A percentile compares a stretch with the other conserved stretches of the same genome.
phyloP scores from a whole-genome alignment of 306 rosid species.

The Citrullus mucosospermus region DNA sequence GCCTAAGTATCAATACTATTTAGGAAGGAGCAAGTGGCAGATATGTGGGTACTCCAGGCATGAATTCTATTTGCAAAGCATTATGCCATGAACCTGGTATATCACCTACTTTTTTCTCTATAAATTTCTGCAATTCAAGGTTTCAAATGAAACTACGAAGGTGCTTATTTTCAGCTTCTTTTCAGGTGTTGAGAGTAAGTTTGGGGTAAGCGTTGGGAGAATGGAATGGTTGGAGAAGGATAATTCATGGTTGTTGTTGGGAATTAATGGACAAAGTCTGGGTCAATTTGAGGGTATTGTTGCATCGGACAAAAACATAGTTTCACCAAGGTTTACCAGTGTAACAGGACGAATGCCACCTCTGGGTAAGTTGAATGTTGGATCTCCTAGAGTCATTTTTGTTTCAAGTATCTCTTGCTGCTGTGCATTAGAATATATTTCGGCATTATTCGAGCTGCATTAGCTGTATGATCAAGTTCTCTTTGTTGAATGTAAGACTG shows the following conservation, averaged over 20 bases:
- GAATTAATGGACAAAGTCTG: constrained; percentile 51
- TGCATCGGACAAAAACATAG: constrained; percentile 73
- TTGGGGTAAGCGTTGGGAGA: constrained; percentile 48
- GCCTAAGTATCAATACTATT: constrained; percentile 27
- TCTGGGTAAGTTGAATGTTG: constrained; percentile 40
- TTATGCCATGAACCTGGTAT: constrained; percentile 64
- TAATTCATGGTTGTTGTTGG: constrained; percentile 58
- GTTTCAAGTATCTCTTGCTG: neutral
- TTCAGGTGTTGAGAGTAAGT: constrained; percentile 76
- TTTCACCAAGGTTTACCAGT: constrained; percentile 45
- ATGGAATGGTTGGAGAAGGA: constrained; percentile 65
- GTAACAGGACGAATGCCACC: constrained; percentile 57
- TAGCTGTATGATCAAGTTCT: neutral
- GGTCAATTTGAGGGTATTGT: constrained; percentile 77
- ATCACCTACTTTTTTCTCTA: constrained; percentile 13
- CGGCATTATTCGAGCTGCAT: neutral
- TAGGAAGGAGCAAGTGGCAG: constrained; percentile 58
- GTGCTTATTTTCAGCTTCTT: constrained; percentile 9
- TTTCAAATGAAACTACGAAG: constrained; percentile 8
- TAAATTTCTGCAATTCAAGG: constrained; percentile 3
- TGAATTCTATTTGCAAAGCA: constrained; percentile 86
- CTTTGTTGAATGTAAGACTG: neutral
- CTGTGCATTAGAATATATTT: neutral
- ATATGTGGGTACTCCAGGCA: constrained; percentile 92
- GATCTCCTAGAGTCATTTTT: neutral